Evolutionary conservation across 768 basidiomycete genomes (phyloP), one percentile per base, ranked within the genome.

Genomic region (Leccinum uliginosum): DNA sequence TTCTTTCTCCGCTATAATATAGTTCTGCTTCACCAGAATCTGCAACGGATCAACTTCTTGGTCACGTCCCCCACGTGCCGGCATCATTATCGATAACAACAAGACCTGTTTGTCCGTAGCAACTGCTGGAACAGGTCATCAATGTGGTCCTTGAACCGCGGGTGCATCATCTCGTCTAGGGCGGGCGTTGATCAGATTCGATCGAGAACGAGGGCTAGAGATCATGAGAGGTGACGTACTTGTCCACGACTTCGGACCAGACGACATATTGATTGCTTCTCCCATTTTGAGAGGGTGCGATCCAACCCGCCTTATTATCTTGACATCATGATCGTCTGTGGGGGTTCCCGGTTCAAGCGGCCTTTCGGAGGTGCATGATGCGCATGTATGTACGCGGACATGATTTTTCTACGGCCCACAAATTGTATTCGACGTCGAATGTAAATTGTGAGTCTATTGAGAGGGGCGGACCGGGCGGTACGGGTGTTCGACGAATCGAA

Each of bases 21-120:
- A 98, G 79, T 96, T 96, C 74, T 97, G n/a, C n/a, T 99, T 98
- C 77, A 98, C 96, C 63, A 98, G 87, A 71, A 99, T 98, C 53
- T 93, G 80, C 74, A 98, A 85, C 53, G 93, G 92, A 63, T 96
- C 93, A 59, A 98, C 77, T 98, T 97, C 76, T 94, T 96, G 67
- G 97, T 94, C 70, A 98, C 91, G 74, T 98, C 97, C 65, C 98
- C 81, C 43, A 98, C 95, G 65, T 98, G 89, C 83, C 35, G 96
- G 97, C 86, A 99, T 93, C 66, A 96, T 99, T 58, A 96, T 95
- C 6, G 93, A 96, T 61, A 98, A 84, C 54, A 99, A 84, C 60
- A 97, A 90, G 65, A 97, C 95, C 75, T 98, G 95, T 24, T 93
- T 96, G 63, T 97, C 93, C 68, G 87, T 27, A 94, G 96, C 26